These are phyloP conservation scores for Arthrobotrys pseudoclavata DNA, from an alignment of 2,329 filamentous ascomycete species.

Conservation along the genomic window DNA sequence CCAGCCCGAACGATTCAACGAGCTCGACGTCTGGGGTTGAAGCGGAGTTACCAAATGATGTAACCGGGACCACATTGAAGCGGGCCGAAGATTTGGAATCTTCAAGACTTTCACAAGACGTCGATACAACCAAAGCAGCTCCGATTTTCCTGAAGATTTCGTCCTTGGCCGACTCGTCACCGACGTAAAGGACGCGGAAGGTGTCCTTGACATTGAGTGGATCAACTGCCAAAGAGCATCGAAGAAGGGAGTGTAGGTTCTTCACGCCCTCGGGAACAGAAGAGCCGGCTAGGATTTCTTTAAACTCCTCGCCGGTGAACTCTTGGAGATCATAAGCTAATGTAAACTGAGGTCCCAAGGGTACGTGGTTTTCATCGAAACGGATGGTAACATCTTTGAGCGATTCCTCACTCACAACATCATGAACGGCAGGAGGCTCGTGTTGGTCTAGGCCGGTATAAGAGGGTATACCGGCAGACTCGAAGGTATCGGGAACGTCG, in stretches of 20 bases:
- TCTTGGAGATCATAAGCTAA: constrained; percentile 37
- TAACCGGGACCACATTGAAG: constrained; percentile 71
- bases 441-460: constrained; percentile 54
- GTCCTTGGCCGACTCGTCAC: constrained; percentile 65
- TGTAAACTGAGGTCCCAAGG: constrained; percentile 15
- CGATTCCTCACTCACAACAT: constrained; percentile 37
- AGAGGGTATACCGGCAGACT: constrained; percentile 51
- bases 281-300: constrained; percentile 24
- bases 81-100: constrained; percentile 66
- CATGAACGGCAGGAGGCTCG: constrained; percentile 33
- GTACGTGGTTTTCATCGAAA: constrained; percentile 33
- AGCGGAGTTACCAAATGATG: constrained; percentile 68
- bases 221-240: constrained; percentile 67
- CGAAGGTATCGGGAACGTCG: constrained; percentile 53
- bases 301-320: constrained; percentile 34
- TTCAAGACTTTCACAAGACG: constrained; percentile 62
- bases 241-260: constrained; percentile 47
- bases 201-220: constrained; percentile 69
- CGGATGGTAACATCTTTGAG: constrained; percentile 40
- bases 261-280: constrained; percentile 14
- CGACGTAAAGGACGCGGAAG: constrained; percentile 70
- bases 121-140: constrained; percentile 66
- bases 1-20: constrained; percentile 70
- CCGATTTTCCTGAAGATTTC: constrained; percentile 66
- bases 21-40: constrained; percentile 70